phyloP scores from a whole-genome alignment of 1,284 basidiomycete genomes.

The Abortiporus biennis region DNA sequence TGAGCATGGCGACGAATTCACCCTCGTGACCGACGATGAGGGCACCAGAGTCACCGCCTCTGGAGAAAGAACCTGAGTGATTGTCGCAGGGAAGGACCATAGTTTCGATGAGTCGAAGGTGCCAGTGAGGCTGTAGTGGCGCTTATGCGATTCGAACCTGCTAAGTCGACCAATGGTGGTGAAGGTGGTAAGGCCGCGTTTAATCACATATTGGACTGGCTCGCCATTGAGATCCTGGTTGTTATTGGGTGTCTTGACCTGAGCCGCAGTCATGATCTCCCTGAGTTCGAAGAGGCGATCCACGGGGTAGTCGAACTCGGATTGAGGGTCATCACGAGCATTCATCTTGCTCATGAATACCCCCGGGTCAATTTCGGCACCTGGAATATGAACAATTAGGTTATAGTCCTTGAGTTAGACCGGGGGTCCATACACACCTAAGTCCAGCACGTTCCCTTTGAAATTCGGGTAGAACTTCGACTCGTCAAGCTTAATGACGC shows the following conservation, averaged over 20 bases:
- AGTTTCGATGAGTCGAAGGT: constrained; percentile 8
- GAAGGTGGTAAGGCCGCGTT: constrained; percentile 21
- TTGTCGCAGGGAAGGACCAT: constrained; percentile 19
- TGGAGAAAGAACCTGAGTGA: constrained; percentile 24
- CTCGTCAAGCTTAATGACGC: constrained; percentile 32
- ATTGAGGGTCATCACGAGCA: not conserved
- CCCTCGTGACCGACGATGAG: constrained; percentile 20
- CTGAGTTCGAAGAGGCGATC: constrained; percentile 12
- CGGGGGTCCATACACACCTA: constrained; percentile 26
- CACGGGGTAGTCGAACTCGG: constrained; percentile 25
- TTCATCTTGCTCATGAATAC: not conserved
- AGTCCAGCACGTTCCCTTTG: constrained; percentile 24
- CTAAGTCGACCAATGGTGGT: constrained; percentile 26
- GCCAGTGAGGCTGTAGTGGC: constrained; percentile 20
- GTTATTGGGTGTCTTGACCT: constrained; percentile 8
- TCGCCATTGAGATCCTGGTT: constrained; percentile 14
- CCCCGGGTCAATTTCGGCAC: not conserved
- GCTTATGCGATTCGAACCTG: constrained; percentile 22
- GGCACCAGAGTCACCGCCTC: constrained; percentile 30
- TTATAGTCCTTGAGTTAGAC: constrained; percentile 1
- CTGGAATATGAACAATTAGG: constrained; percentile 1
- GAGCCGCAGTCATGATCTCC: not conserved
- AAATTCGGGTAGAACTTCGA: constrained; percentile 27
- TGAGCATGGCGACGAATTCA: constrained; percentile 25
- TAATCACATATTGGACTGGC: constrained; percentile 23